Conservation (phyloP, 495 filamentous ascomycete genomes). For the Daldinia decipiens region DNA sequence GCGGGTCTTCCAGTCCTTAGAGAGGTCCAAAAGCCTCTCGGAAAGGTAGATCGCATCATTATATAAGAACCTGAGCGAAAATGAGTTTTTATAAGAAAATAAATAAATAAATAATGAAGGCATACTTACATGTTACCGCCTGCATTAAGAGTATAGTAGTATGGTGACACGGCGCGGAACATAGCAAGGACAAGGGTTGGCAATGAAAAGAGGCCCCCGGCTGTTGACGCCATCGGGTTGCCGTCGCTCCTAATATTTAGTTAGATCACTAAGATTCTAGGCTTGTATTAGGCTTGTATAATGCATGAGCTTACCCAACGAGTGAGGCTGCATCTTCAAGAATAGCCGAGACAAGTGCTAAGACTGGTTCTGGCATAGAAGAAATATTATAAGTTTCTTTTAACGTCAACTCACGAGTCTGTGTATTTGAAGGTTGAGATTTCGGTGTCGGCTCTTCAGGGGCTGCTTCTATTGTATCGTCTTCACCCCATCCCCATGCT, state of each 20-base stretch:
- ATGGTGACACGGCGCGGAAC: constrained; percentile 87
- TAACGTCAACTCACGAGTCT: constrained; percentile 70
- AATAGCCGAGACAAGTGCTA: constrained; percentile 74
- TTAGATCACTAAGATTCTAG: constrained; percentile 25
- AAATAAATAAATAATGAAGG: too few relatives aligned
- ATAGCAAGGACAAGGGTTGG: constrained; percentile 87
- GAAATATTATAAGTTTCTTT: constrained; percentile 90
- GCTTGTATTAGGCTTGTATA: background rate
- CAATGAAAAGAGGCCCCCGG: constrained; percentile 77
- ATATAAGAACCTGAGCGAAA: constrained; percentile 74
- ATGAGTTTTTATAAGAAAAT: constrained; percentile 22
- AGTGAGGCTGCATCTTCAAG: constrained; percentile 76
- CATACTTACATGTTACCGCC: constrained; percentile 76
- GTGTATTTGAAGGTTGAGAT: constrained; percentile 30
- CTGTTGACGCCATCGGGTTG: constrained; percentile 72
- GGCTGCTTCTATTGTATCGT: constrained; percentile 52
- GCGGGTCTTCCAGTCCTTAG: constrained; percentile 60
- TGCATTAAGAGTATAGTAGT: constrained; percentile 73
- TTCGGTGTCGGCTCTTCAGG: constrained; percentile 40
- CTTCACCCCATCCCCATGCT: constrained; percentile 71
- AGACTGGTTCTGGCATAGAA: constrained; percentile 78
- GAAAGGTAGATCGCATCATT: constrained; percentile 88
- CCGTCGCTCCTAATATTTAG: constrained; percentile 47
- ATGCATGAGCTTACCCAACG: constrained; percentile 58
- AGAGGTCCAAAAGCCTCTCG: constrained; percentile 71